Evolutionary conservation across 805 yeast species (phyloP).

Genomic region (Candida yuanshanica): DNA sequence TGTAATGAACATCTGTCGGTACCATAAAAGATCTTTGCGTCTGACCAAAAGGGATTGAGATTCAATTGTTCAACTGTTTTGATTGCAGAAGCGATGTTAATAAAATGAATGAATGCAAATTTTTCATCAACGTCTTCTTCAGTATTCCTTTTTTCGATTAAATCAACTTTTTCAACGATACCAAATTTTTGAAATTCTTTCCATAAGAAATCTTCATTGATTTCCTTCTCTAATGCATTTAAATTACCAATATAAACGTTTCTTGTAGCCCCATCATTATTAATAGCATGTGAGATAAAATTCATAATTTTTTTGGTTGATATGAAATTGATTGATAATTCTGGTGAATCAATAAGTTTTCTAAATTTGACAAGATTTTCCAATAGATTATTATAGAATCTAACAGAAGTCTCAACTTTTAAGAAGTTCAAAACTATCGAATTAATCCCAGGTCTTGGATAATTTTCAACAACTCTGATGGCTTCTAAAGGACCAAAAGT

Average conservation of each 20-base stretch:
- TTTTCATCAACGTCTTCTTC: constrained; percentile 25
- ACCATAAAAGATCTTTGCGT: constrained; percentile 80
- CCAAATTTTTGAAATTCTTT: constrained; percentile 52
- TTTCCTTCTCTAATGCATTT: constrained; percentile 37
- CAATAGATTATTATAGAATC: constrained; percentile 32
- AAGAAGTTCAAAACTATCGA: constrained; percentile 20
- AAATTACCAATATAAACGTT: constrained; percentile 84
- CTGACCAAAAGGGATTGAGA: constrained; percentile 57
- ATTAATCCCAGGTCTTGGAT: constrained; percentile 20
- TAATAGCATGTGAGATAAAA: constrained; percentile 38
- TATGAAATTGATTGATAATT: constrained; percentile 31
- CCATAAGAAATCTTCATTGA: constrained; percentile 37
- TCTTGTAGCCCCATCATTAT: constrained; percentile 86
- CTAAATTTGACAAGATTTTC: constrained; percentile 32
- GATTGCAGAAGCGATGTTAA: constrained; percentile 77
- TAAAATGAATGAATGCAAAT: constrained; percentile 84
- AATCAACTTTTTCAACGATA: constrained; percentile 57
- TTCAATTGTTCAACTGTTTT: constrained; percentile 79
- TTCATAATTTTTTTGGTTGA: constrained; percentile 23
- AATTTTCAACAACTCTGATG: constrained; percentile 34
- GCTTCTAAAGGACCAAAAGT: constrained; percentile 61
- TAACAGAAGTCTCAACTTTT: constrained; percentile 29
- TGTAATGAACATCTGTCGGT: constrained; percentile 78
- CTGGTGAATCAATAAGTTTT: constrained; percentile 32
- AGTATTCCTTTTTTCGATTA: constrained; percentile 38